phyloP scores from a whole-genome alignment of 192 early-diverging fungal genomes.

The Phycomyces nitens region DNA sequence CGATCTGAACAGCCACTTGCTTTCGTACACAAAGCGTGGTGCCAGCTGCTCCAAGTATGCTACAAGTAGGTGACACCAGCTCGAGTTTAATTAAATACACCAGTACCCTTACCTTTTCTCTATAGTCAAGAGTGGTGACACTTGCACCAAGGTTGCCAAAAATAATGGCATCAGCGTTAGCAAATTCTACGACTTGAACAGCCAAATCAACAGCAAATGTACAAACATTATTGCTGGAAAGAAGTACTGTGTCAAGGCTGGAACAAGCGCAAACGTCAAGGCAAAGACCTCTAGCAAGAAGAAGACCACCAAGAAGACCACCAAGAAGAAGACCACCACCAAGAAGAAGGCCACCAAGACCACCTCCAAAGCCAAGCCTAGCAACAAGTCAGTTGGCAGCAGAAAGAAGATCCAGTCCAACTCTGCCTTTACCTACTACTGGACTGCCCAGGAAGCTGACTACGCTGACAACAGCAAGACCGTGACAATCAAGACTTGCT shows the following conservation, averaged over 20 bases:
- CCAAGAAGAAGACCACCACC: conserved; percentile 6
- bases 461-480: conserved; percentile 21
- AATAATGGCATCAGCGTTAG: conserved; percentile 14
- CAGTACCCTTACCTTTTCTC: background rate
- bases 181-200: conserved; percentile 29
- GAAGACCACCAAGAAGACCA: conserved; percentile 6
- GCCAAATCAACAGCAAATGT: conserved; percentile 27
- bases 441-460: conserved; percentile 34
- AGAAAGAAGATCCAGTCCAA: conserved; percentile 23
- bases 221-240: conserved; percentile 25
- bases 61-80: conserved; percentile 5
- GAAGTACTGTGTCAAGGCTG: conserved; percentile 21
- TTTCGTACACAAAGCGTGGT: conserved; percentile 13
- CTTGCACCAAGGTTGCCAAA: conserved; percentile 18
- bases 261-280: background rate
- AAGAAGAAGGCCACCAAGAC: conserved; percentile 2
- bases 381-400: background rate
- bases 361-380: conserved; percentile 3
- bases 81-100: background rate
- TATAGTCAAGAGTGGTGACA: conserved; percentile 23
- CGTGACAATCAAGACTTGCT: conserved; percentile 33
- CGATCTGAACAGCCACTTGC: background rate
- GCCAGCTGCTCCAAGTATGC: conserved; percentile 16
- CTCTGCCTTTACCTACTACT: conserved; percentile 39
- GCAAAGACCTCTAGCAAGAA: conserved; percentile 4